Evolutionary conservation across 2,329 filamentous ascomycete species (phyloP).

Genomic region (Elsinoe perseae): DNA sequence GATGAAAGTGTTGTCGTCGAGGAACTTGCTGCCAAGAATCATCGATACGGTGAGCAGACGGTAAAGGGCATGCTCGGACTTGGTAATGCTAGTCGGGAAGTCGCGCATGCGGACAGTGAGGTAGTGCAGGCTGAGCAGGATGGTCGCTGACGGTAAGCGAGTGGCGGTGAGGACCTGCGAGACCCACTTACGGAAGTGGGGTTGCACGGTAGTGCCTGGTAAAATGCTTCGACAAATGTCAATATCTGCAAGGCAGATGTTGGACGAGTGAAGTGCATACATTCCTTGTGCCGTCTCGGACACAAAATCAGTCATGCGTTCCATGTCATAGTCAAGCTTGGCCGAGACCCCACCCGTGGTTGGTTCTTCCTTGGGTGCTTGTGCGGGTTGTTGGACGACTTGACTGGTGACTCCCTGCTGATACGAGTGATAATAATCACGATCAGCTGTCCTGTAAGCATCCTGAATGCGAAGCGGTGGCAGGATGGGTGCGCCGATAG

Average conservation of each 20-base stretch:
- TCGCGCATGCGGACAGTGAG: conserved; percentile 64
- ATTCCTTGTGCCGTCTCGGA: conserved; percentile 76
- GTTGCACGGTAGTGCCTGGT: conserved; percentile 49
- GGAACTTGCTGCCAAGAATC: conserved; percentile 85
- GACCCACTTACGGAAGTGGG: conserved; percentile 84
- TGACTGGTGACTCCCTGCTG: conserved; percentile 34
- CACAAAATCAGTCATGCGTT: conserved; percentile 91
- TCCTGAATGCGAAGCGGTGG: conserved; percentile 41
- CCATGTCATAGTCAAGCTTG: conserved; percentile 93
- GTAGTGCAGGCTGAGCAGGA: conserved; percentile 65
- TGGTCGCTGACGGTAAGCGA: conserved; percentile 14
- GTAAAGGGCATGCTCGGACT: conserved; percentile 65
- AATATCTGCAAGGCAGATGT: conserved; percentile 54
- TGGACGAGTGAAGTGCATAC: conserved; percentile 52
- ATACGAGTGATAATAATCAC: conserved; percentile 31
- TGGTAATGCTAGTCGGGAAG: conserved; percentile 26
- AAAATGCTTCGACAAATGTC: conserved; percentile 56
- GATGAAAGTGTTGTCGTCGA: conserved; percentile 96
- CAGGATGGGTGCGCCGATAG: conserved; percentile 37
- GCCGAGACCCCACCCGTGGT: conserved; percentile 80
- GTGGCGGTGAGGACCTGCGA: conserved; percentile 85
- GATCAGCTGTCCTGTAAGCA: conserved; percentile 29
- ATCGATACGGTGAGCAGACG: conserved; percentile 78
- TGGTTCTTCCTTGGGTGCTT: conserved; percentile 52
- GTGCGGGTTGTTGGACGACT: conserved; percentile 34